Base-by-base conservation (phyloP, 139 green algal genomes). In the Chlorella sp. region DNA sequence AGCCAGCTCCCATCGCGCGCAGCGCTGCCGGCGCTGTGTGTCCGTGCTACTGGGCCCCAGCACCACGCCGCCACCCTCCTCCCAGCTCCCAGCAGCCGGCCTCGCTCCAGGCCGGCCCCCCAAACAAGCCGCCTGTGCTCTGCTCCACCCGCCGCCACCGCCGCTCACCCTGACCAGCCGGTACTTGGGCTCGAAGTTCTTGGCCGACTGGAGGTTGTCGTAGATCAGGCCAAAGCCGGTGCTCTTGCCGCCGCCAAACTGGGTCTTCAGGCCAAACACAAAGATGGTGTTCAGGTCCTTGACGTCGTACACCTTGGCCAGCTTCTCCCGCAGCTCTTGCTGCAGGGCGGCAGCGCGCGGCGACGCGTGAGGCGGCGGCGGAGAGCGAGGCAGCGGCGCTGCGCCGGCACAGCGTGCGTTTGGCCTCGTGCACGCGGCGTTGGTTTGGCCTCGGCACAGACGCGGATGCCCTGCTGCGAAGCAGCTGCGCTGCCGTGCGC, bases 101-200 rank as follows among this genome's bases (percentile, higher is more conserved):
- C n/a, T n/a, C n/a, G n/a, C n/a, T n/a, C n/a, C n/a, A n/a, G n/a
- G n/a, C n/a, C n/a, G n/a, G n/a, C n/a, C n/a, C n/a, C n/a, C n/a
- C n/a, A n/a, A n/a, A n/a, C n/a, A n/a, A n/a, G n/a, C n/a, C n/a
- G n/a, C n/a, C n/a, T n/a, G n/a, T n/a, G n/a, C n/a, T n/a, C n/a
- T n/a, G n/a, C n/a, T n/a, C n/a, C n/a, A n/a, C n/a, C n/a, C n/a
- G n/a, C n/a, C n/a, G n/a, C n/a, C n/a, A n/a, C 62, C 8, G 36
- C 25, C 51, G 63, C 84, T 71, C 69, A 97, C 91, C 88, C 93
- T 83, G 77, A 96, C 83, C 60, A 97, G 87, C 56, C 96, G 86
- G 92, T 99, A 94, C 84, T 97, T 98, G 76, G 95, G 96, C 91
- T 99, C 96, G 82, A 97, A 98, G 86, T 98, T 95, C 94, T 99